phyloP scores from a whole-genome alignment of 2,329 filamentous ascomycete genomes.

The Lachnellula cervina region DNA sequence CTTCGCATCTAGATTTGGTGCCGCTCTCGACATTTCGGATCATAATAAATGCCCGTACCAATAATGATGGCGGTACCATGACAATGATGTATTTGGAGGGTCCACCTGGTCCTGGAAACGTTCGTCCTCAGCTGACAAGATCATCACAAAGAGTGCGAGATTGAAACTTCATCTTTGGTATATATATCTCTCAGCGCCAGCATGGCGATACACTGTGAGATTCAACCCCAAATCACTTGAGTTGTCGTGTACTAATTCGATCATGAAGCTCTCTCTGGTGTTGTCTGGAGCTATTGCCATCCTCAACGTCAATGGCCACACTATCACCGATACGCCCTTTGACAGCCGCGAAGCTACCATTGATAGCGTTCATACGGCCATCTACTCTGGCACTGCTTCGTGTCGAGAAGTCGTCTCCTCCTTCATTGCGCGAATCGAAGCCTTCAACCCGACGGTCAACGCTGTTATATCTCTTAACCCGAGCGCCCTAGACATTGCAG shows the following conservation, averaged over 20 bases:
- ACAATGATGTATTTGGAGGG: too few relatives aligned
- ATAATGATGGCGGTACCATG: too few relatives aligned
- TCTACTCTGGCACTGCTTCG: constrained; percentile 41
- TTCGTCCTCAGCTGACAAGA: too few relatives aligned
- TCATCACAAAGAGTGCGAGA: background rate
- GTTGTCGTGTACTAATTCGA: background rate
- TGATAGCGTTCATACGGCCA: constrained; percentile 48
- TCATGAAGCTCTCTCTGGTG: background rate
- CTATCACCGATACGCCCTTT: constrained; percentile 30
- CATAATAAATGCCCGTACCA: too few relatives aligned
- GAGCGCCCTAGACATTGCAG: constrained; percentile 43
- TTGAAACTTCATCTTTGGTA: background rate
- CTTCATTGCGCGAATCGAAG: constrained; percentile 49
- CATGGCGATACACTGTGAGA: background rate
- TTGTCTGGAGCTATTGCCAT: background rate
- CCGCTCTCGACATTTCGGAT: too few relatives aligned
- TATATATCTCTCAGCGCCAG: background rate
- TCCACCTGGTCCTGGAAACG: too few relatives aligned
- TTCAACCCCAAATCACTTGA: background rate
- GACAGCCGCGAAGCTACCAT: constrained; percentile 56
- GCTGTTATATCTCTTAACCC: constrained; percentile 39
- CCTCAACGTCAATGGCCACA: constrained; percentile 12
- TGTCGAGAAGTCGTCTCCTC: constrained; percentile 19
- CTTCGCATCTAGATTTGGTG: too few relatives aligned
- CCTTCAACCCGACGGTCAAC: constrained; percentile 52